Evolutionary conservation across 768 basidiomycete species (phyloP).

Genomic region (Bullera alba): DNA sequence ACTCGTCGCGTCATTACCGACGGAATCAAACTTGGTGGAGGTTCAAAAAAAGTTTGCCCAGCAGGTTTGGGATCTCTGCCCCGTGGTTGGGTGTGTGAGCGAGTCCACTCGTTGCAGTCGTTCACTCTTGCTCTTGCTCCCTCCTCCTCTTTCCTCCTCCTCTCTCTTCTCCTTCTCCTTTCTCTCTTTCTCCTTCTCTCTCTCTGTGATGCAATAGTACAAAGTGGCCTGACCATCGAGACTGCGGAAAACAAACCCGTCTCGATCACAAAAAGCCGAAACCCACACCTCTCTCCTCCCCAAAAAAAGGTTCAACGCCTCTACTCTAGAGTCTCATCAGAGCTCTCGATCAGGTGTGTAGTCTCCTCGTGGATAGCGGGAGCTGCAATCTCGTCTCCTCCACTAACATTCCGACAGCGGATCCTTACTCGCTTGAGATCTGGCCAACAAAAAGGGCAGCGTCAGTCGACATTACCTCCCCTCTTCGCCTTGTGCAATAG

Average conservation of each 20-base stretch:
- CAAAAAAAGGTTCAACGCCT: too few relatives aligned
- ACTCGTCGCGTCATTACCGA: too few relatives aligned
- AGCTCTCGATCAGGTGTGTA: too few relatives aligned
- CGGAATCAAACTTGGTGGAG: too few relatives aligned
- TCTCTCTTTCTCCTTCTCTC: constrained; percentile 4
- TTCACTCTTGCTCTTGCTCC: background rate
- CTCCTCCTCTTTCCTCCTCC: constrained; percentile 1
- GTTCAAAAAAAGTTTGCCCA: too few relatives aligned
- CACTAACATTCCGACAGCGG: background rate
- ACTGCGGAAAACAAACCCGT: background rate
- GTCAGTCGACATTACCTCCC: background rate
- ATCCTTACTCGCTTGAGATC: background rate
- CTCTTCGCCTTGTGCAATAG: too few relatives aligned
- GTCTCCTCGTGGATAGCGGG: too few relatives aligned
- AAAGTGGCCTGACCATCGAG: background rate
- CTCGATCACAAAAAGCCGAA: background rate
- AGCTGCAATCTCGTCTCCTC: background rate
- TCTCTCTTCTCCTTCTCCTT: constrained; percentile 5
- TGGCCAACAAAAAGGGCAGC: background rate
- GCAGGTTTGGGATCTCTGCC: too few relatives aligned
- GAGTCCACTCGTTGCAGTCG: too few relatives aligned
- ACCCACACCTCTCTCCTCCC: background rate
- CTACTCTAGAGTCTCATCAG: too few relatives aligned
- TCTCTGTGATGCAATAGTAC: background rate
- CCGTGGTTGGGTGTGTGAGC: too few relatives aligned